phyloP scores from a whole-genome alignment of 176 grass and related monocot genomes.

The Oryza brachyantha region DNA sequence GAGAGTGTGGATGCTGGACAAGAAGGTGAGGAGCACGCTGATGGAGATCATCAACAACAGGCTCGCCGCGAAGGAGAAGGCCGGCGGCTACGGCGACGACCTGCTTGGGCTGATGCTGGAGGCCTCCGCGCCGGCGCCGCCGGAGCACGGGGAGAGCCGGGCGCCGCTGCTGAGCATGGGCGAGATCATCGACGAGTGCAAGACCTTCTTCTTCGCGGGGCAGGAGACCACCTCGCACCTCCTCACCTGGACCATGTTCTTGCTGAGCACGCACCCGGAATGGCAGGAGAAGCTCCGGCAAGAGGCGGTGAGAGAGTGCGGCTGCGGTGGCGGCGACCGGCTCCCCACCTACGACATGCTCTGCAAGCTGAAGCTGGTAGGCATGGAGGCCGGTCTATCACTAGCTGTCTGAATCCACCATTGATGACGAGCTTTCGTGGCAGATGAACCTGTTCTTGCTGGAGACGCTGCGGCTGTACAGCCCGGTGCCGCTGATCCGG shows the following conservation, averaged over 20 bases:
- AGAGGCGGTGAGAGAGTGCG: constrained; percentile 41
- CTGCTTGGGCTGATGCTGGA: constrained; percentile 58
- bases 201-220: too few species aligned
- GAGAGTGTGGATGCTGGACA: constrained; percentile 34
- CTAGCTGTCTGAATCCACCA: too few species aligned
- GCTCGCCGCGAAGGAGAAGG: constrained; percentile 12
- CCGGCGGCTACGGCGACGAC: constrained; percentile 31
- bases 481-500: not conserved
- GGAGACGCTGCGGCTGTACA: constrained; percentile 42
- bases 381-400: too few species aligned
- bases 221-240: constrained; percentile 44
- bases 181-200: constrained; percentile 57
- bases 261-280: constrained; percentile 43
- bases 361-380: constrained; percentile 43
- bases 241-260: constrained; percentile 48
- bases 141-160: not conserved
- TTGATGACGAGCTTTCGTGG: not conserved
- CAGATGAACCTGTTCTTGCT: constrained; percentile 45
- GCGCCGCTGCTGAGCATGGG: constrained; percentile 33
- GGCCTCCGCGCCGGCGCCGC: constrained; percentile 23
- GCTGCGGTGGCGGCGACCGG: not conserved
- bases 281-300: constrained; percentile 52
- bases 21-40: constrained; percentile 22
- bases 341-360: constrained; percentile 32
- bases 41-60: constrained; percentile 27